phyloP scores from a whole-genome alignment of 768 basidiomycete species.

The Gymnopilus junonius region DNA sequence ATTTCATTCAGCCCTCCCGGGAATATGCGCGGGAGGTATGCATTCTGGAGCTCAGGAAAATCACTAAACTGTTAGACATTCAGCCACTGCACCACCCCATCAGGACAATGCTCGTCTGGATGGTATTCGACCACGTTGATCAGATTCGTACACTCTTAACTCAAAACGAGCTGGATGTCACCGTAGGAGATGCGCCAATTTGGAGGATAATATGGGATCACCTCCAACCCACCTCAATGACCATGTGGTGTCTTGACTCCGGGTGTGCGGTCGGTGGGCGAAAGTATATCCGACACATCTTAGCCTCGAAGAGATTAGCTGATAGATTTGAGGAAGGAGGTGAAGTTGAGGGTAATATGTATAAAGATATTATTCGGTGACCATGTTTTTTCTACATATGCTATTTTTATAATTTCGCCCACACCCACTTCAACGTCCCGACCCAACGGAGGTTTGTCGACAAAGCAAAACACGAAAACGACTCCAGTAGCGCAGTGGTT shows the following conservation, averaged over 20 bases:
- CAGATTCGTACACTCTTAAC: background rate
- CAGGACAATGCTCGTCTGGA: constrained; percentile 14
- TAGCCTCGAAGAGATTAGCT: constrained; percentile 15
- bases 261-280: constrained; percentile 12
- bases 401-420: too few relatives aligned
- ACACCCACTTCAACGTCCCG: too few relatives aligned
- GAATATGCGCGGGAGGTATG: background rate
- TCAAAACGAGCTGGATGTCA: background rate
- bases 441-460: too few relatives aligned
- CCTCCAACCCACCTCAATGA: constrained; percentile 8
- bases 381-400: too few relatives aligned
- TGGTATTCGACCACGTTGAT: background rate
- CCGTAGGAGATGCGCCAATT: background rate
- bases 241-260: constrained; percentile 12
- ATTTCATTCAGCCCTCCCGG: background rate
- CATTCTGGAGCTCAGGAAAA: constrained; percentile 11
- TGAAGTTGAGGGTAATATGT: constrained; percentile 17
- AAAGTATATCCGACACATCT: constrained; percentile 15
- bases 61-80: constrained; percentile 13
- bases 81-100: constrained; percentile 16
- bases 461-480: too few relatives aligned
- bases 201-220: constrained; percentile 15
- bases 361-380: constrained; percentile 13
- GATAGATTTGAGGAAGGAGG: constrained; percentile 18
- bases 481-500: too few relatives aligned